Conservation (phyloP, 768 basidiomycete genomes). For the Lentinula edodes region DNA sequence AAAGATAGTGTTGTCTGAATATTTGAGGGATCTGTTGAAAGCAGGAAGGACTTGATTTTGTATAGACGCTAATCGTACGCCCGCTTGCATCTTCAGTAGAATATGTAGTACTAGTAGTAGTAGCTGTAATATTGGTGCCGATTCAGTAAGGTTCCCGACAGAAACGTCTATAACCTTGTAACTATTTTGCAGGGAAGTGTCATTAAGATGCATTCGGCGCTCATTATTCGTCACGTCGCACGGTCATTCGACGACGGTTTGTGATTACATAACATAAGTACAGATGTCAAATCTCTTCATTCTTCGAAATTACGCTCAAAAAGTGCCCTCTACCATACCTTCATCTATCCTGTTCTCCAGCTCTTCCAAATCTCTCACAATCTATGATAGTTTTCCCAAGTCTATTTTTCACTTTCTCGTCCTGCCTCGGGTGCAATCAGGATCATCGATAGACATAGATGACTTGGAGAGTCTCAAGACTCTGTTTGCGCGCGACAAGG, state of each 20-base stretch:
- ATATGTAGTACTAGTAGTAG: background rate
- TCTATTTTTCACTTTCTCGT: slow-evolving; percentile 86
- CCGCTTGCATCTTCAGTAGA: background rate
- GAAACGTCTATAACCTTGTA: no score
- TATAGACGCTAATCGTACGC: background rate
- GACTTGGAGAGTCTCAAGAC: slow-evolving; percentile 51
- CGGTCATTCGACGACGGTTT: no score
- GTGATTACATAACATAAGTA: background rate
- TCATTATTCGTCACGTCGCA: no score
- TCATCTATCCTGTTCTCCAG: slow-evolving; percentile 54
- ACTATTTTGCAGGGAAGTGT: no score
- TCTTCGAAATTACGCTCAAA: slow-evolving; percentile 56
- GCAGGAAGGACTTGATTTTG: slow-evolving; percentile 25
- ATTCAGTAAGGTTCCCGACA: no score
- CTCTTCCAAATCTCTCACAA: slow-evolving; percentile 49
- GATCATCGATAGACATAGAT: slow-evolving; percentile 19
- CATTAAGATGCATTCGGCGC: no score
- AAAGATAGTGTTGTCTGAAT: slow-evolving; percentile 48
- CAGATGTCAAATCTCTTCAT: slow-evolving; percentile 45
- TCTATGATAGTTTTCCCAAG: slow-evolving; percentile 78
- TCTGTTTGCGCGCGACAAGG: slow-evolving; percentile 50
- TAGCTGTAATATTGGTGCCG: no score
- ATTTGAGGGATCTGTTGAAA: slow-evolving; percentile 55
- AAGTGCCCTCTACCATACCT: slow-evolving; percentile 49
- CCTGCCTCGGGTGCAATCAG: slow-evolving; percentile 54